Evolutionary conservation across 768 basidiomycete species (phyloP).

Genomic region (Collybia mongolica): DNA sequence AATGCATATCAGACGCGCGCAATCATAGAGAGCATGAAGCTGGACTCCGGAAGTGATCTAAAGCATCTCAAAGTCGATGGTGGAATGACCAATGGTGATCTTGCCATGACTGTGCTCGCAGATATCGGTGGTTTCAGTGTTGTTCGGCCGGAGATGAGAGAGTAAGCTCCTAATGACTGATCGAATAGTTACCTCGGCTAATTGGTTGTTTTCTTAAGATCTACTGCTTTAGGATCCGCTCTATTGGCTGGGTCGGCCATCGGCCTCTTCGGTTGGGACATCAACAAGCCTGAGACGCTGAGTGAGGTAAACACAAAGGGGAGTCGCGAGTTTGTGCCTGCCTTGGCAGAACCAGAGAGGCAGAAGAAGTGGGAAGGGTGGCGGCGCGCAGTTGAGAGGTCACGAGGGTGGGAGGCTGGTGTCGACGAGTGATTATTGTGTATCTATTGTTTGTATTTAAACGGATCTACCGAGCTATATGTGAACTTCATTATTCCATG

Average conservation of each 20-base stretch:
- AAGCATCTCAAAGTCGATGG: constrained; percentile 94
- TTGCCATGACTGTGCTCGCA: constrained; percentile 83
- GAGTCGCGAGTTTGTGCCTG: constrained; percentile 66
- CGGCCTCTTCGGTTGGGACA: constrained; percentile 88
- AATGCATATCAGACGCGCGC: constrained; percentile 96
- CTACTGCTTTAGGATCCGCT: constrained; percentile 94
- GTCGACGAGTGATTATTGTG: constrained; percentile 22
- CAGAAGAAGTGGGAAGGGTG: constrained; percentile 74
- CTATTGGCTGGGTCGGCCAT: constrained; percentile 90
- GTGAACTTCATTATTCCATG: too few species aligned
- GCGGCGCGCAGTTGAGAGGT: constrained; percentile 86
- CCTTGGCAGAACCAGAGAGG: constrained; percentile 49
- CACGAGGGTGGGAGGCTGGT: constrained; percentile 77
- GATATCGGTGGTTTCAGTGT: constrained; percentile 92
- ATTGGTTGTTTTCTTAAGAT: constrained; percentile 42
- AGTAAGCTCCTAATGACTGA: constrained; percentile 51
- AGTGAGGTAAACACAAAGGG: constrained; percentile 85
- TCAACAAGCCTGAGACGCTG: constrained; percentile 80
- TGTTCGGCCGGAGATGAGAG: constrained; percentile 93
- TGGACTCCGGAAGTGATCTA: constrained; percentile 79
- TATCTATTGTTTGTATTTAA: not conserved
- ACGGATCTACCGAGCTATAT: too few species aligned
- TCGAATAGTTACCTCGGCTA: not conserved
- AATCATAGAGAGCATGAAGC: constrained; percentile 92
- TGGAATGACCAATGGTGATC: constrained; percentile 95